Percentiles rank a stretch among this genome's conserved stretches.
These are phyloP conservation scores for Tinospora cordifolia DNA, from an alignment of 164 flowering plant genomes.

Conservation along the genomic window DNA sequence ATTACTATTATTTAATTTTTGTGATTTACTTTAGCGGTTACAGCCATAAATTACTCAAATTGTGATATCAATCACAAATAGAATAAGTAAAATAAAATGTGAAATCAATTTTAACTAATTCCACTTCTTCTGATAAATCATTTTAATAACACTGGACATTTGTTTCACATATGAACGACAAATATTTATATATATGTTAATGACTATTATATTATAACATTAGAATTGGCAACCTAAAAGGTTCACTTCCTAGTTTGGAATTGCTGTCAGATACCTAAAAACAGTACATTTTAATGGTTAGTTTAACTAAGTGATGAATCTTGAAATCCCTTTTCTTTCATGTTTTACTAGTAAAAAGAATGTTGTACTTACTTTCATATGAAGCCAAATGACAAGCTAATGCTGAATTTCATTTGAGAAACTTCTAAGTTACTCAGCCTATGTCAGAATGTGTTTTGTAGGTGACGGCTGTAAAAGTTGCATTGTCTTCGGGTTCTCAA, in stretches of 20 bases:
- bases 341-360: too few species aligned
- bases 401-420: background rate
- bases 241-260: too few species aligned
- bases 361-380: background rate
- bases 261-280: too few species aligned
- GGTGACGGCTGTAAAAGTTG: conserved; percentile 92
- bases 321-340: background rate
- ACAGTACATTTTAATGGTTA: too few species aligned
- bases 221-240: too few species aligned
- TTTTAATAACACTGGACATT: background rate
- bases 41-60: background rate
- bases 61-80: too few species aligned
- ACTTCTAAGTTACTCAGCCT: background rate
- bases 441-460: conserved; percentile 19
- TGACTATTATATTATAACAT: too few species aligned
- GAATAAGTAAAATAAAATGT: background rate
- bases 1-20: background rate
- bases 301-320: background rate
- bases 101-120: background rate
- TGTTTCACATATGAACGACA: too few species aligned
- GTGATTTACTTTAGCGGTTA: background rate
- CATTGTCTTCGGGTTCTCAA: conserved; percentile 69
- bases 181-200: too few species aligned
- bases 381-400: background rate
- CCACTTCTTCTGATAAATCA: too few species aligned